Percentiles rank a stretch among this genome's conserved stretches.
Conservation (phyloP, 129 eudicot genomes). For the Arctium minus region DNA sequence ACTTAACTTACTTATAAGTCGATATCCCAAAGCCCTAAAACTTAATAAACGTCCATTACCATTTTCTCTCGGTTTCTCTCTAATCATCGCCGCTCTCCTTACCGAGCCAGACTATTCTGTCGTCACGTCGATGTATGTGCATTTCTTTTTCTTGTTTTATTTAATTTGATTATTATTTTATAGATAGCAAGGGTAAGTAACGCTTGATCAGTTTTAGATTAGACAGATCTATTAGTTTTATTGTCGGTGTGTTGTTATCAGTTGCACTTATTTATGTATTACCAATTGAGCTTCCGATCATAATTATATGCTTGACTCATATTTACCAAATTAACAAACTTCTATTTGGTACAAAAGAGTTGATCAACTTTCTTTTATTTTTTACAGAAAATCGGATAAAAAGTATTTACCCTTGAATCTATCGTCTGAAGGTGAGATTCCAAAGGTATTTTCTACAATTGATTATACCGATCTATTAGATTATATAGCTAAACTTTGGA, state of each 20-base stretch:
- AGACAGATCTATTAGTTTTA: neutral
- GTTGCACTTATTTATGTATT: neutral
- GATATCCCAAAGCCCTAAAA: constrained; percentile 7
- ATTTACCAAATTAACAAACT: neutral
- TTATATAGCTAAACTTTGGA: neutral
- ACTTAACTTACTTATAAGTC: neutral
- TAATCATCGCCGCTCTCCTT: neutral
- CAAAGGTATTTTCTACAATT: neutral
- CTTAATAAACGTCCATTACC: neutral
- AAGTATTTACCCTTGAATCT: neutral
- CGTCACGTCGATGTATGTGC: neutral
- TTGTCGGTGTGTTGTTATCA: too few species aligned
- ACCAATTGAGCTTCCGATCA: neutral
- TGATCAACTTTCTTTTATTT: neutral
- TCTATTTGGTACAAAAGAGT: too few species aligned
- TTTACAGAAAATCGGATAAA: neutral
- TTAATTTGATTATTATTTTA: neutral
- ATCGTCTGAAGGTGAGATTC: neutral
- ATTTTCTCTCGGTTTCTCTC: neutral
- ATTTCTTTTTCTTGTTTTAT: neutral
- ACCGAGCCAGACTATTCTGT: neutral
- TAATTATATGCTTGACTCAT: neutral
- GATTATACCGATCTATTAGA: neutral
- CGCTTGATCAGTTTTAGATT: neutral
- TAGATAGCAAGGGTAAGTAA: neutral